These are phyloP conservation scores for Colletotrichum zoysiae DNA, from an alignment of 2,329 filamentous ascomycete species.

Conservation along the genomic window DNA sequence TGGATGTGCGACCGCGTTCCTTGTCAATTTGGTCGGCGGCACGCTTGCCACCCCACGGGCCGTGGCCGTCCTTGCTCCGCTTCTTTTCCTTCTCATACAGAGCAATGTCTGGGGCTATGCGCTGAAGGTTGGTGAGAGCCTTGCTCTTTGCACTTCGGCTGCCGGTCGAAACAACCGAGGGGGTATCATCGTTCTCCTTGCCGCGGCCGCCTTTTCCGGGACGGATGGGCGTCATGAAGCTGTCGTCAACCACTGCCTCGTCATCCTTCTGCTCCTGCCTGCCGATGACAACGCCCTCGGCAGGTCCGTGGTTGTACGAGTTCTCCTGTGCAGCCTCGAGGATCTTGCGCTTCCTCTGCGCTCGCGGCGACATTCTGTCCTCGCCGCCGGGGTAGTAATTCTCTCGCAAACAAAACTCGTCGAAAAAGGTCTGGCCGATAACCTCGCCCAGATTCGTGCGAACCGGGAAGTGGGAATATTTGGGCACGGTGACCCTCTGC, in stretches of 20 bases:
- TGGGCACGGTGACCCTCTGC: slow-evolving; percentile 77
- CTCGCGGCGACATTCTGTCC: slow-evolving; percentile 56
- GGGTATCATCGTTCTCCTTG: slow-evolving; percentile 88
- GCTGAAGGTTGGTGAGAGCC: slow-evolving; percentile 81
- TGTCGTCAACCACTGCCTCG: slow-evolving; percentile 51
- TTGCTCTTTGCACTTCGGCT: slow-evolving; percentile 90
- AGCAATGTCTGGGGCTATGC: slow-evolving; percentile 85
- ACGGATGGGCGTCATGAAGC: slow-evolving; percentile 65
- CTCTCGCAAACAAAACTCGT: slow-evolving; percentile 70
- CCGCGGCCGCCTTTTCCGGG: slow-evolving; percentile 66
- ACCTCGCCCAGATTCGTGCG: slow-evolving; percentile 94
- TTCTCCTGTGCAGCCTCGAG: slow-evolving; percentile 65
- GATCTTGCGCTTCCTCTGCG: slow-evolving; percentile 64
- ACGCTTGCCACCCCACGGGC: slow-evolving; percentile 72
- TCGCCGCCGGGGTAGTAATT: slow-evolving; percentile 77
- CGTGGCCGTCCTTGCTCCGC: slow-evolving; percentile 66
- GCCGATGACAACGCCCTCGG: slow-evolving; percentile 61
- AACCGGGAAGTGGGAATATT: slow-evolving; percentile 88
- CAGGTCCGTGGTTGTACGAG: slow-evolving; percentile 59
- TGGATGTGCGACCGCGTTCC: slow-evolving; percentile 41
- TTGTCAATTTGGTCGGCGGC: slow-evolving; percentile 71
- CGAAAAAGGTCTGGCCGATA: slow-evolving; percentile 88
- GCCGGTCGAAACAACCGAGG: slow-evolving; percentile 73
- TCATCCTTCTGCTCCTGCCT: slow-evolving; percentile 56
- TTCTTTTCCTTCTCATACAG: slow-evolving; percentile 96